Percentiles rank a stretch among this genome's conserved stretches.
Conservation (phyloP, 73 alveolate species). For the Uronychia binucleata region DNA sequence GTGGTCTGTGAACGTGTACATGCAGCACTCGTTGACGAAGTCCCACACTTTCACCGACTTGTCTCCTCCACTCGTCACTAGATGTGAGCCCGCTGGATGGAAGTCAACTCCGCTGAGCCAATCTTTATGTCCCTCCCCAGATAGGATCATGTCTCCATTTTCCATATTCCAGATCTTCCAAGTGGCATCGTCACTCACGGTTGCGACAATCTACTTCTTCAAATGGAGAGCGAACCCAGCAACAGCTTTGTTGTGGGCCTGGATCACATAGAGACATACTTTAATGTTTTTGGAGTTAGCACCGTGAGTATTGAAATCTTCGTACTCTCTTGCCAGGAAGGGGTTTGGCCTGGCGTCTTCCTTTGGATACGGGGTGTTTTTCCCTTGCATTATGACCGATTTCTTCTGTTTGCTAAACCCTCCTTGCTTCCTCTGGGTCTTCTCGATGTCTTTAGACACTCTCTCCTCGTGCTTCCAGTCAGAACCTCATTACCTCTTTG, state of each 20-base stretch:
- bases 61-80: conserved; percentile 97
- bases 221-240: conserved; percentile 60
- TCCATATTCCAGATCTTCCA: conserved; percentile 99
- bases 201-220: conserved; percentile 87
- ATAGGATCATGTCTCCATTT: conserved; percentile 95
- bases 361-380: conserved; percentile 55
- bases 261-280: neutral
- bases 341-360: conserved; percentile 76
- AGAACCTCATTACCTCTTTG: too few species aligned
- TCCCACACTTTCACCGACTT: conserved; percentile 98
- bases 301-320: conserved; percentile 43
- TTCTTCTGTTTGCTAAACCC: conserved; percentile 14
- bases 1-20: conserved; percentile 96
- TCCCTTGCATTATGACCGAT: conserved; percentile 18
- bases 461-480: conserved; percentile 52
- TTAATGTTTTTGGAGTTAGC: conserved; percentile 31
- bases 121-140: conserved; percentile 99
- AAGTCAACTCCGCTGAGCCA: conserved; percentile 98
- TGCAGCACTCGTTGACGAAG: conserved; percentile 96
- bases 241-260: conserved; percentile 59
- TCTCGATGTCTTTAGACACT: conserved; percentile 53
- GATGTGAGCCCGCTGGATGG: conserved; percentile 98
- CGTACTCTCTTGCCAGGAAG: conserved; percentile 48
- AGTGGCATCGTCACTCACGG: conserved; percentile 99
- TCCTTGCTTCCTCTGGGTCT: conserved; percentile 27